Evolutionary conservation across 768 basidiomycete species (phyloP).

Genomic region (Crassisporium funariophilum): DNA sequence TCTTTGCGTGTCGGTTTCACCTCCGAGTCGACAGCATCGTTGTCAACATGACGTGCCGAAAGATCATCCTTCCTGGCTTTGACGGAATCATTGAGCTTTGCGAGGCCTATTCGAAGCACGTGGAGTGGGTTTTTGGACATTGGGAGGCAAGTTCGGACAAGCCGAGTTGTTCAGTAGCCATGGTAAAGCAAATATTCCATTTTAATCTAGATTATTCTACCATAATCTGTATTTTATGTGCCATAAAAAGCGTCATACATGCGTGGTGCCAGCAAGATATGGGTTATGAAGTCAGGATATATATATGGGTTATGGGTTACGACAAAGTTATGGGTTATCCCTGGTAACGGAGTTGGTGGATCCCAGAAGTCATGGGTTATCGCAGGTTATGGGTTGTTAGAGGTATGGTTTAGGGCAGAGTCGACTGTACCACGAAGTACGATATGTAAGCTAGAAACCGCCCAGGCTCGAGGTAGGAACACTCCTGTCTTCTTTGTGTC

Average conservation of each 20-base stretch:
- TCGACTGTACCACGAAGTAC: background rate
- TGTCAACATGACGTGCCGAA: too few relatives aligned
- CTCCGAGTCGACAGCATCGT: slow-evolving; percentile 2
- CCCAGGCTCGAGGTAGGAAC: too few relatives aligned
- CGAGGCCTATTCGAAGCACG: too few relatives aligned
- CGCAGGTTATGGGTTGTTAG: background rate
- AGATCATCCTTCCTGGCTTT: too few relatives aligned
- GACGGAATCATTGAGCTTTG: too few relatives aligned
- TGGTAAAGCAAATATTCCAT: background rate
- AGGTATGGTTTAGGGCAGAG: background rate
- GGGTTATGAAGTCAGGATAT: background rate
- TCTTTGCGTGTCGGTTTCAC: slow-evolving; percentile 20
- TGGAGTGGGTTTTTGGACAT: background rate
- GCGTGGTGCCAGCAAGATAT: background rate
- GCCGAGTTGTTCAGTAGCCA: background rate
- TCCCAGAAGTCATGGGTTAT: background rate
- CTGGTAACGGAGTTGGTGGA: background rate
- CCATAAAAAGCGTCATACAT: too few relatives aligned
- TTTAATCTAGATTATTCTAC: too few relatives aligned
- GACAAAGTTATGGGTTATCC: background rate
- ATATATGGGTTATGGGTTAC: background rate
- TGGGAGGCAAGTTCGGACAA: background rate
- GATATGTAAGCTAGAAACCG: too few relatives aligned
- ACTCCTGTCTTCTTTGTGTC: too few relatives aligned
- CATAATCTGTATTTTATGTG: too few relatives aligned